phyloP scores from a whole-genome alignment of 305 asterid genomes.

The Fraxinus latifolia region DNA sequence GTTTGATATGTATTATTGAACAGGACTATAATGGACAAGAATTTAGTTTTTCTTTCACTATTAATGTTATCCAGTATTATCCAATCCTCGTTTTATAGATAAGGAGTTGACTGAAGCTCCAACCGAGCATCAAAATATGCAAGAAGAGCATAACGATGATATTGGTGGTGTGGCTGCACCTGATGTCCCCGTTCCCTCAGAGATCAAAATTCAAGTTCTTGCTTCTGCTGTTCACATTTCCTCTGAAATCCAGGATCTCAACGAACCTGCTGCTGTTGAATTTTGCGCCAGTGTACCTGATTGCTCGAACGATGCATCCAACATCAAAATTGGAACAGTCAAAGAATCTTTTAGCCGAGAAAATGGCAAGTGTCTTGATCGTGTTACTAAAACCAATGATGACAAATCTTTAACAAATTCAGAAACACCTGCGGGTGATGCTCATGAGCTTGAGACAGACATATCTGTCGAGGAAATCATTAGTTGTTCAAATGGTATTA shows the following conservation, averaged over 20 bases:
- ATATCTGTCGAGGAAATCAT: conserved; percentile 23
- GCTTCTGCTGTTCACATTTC: conserved; percentile 18
- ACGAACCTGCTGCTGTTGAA: conserved; percentile 22
- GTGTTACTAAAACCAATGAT: conserved; percentile 2
- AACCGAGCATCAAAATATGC: conserved; percentile 15
- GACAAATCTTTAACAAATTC: not conserved
- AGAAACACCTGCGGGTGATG: conserved; percentile 11
- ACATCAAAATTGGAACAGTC: conserved; percentile 2
- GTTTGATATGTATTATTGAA: not conserved
- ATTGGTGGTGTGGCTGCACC: conserved; percentile 11
- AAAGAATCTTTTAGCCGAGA: conserved; percentile 5
- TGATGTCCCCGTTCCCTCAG: conserved; percentile 9
- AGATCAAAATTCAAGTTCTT: conserved; percentile 10
- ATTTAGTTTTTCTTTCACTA: not conserved
- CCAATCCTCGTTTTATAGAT: conserved; percentile 7
- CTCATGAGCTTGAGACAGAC: conserved; percentile 20
- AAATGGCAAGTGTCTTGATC: not conserved
- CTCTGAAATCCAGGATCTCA: conserved; percentile 16
- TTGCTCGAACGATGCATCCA: conserved; percentile 18
- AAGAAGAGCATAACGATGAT: conserved; percentile 20
- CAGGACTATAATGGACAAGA: not conserved
- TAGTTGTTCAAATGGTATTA: conserved; percentile 22
- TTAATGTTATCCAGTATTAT: not conserved
- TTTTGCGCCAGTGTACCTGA: conserved; percentile 21
- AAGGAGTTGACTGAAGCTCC: conserved; percentile 8